Percentiles rank a stretch among this genome's conserved stretches.
These are phyloP conservation scores for Candolleomyces efflorescens DNA, from an alignment of 768 basidiomycete species.

Conservation along the genomic window DNA sequence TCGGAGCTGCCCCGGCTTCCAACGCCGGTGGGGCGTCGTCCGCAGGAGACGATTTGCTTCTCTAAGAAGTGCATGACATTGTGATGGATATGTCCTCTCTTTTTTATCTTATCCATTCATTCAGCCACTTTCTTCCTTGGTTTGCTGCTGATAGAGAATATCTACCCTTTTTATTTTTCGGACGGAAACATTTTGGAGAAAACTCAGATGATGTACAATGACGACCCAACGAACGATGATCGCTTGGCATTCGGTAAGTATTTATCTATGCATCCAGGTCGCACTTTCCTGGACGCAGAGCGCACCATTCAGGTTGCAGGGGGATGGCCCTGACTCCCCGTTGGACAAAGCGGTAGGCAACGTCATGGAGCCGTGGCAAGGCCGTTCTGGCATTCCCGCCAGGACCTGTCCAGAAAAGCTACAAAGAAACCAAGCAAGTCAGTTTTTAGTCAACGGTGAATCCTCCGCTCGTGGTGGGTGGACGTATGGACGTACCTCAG, in stretches of 20 bases:
- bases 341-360: conserved; percentile 55
- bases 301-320: conserved; percentile 74
- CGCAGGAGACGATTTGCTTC: conserved; percentile 16
- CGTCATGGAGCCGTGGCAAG: conserved; percentile 63
- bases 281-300: conserved; percentile 55
- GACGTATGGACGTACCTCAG: conserved; percentile 38
- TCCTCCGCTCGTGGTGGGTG: background rate
- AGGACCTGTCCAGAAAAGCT: conserved; percentile 69
- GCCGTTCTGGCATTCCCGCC: conserved; percentile 44
- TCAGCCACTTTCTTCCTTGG: too few relatives aligned
- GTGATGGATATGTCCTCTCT: too few relatives aligned
- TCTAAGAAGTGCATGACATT: background rate
- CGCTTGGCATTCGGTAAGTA: too few relatives aligned
- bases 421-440: background rate
- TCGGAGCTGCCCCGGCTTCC: conserved; percentile 22
- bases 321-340: conserved; percentile 57
- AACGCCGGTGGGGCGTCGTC: conserved; percentile 14
- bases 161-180: too few relatives aligned
- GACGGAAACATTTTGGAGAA: too few relatives aligned
- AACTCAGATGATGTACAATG: too few relatives aligned
- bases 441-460: background rate
- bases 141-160: too few relatives aligned
- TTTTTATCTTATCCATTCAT: too few relatives aligned
- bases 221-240: too few relatives aligned
- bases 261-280: conserved; percentile 32